Evolutionary conservation across 2,329 filamentous ascomycete genomes (phyloP).

Genomic region (Calonectria henricotiae): DNA sequence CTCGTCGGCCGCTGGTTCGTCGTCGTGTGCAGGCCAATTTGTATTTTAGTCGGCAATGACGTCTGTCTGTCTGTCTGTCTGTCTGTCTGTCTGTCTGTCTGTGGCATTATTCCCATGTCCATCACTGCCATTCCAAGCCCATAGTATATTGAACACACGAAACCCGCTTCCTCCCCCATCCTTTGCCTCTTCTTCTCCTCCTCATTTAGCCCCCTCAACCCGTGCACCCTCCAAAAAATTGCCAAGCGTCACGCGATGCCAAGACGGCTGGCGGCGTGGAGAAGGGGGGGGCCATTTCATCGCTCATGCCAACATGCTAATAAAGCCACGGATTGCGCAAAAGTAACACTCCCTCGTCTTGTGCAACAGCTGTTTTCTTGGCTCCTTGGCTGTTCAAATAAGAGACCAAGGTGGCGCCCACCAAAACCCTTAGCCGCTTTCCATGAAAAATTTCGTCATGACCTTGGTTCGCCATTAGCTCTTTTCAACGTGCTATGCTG

Average conservation of each 20-base stretch:
- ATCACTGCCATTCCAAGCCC: no score
- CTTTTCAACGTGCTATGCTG: neutral
- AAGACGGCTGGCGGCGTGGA: slow-evolving; percentile 28
- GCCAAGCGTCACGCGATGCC: slow-evolving; percentile 39
- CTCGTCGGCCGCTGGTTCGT: slow-evolving; percentile 12
- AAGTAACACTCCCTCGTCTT: slow-evolving; percentile 1
- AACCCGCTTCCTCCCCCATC: neutral
- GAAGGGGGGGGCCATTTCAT: slow-evolving; percentile 3
- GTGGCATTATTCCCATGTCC: neutral
- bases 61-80: neutral
- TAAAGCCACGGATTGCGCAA: slow-evolving; percentile 19
- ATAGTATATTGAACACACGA: neutral
- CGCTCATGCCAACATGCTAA: neutral
- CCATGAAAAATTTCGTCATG: neutral
- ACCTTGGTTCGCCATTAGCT: neutral
- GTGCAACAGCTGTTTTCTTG: slow-evolving; percentile 13
- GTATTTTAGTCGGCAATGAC: neutral
- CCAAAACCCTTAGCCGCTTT: neutral
- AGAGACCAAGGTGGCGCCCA: slow-evolving; percentile 4
- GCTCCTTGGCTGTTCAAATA: slow-evolving; percentile 7
- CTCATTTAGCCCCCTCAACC: neutral
- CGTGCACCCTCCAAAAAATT: slow-evolving; percentile 14
- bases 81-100: neutral
- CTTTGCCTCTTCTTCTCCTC: neutral
- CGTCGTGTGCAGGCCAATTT: neutral